Conservation (phyloP, 371 early-diverging fungal genomes). For the Mucor mucedo region DNA sequence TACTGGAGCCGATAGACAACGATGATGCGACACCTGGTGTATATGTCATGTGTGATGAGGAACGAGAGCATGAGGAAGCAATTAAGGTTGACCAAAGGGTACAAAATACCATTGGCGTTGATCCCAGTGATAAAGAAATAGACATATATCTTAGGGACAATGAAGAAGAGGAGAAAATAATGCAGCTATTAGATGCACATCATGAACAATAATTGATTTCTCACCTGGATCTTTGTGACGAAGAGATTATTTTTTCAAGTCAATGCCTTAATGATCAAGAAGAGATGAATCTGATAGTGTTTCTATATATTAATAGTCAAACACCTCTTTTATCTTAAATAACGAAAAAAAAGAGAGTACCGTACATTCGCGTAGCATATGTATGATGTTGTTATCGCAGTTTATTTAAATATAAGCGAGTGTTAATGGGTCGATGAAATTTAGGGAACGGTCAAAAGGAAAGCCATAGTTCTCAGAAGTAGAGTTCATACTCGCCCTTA, state of each 20-base stretch:
- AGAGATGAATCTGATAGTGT: too few species aligned
- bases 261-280: too few species aligned
- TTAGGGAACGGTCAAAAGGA: too few species aligned
- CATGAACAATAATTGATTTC: background rate
- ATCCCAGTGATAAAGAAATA: background rate
- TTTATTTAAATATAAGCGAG: too few species aligned
- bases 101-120: background rate
- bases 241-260: background rate
- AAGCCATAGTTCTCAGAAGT: too few species aligned
- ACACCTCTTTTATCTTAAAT: too few species aligned
- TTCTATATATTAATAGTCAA: too few species aligned
- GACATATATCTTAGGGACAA: background rate
- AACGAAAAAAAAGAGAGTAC: too few species aligned
- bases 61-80: constrained; percentile 1
- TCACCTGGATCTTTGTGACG: background rate
- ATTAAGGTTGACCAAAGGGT: background rate
- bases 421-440: too few species aligned
- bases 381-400: too few species aligned
- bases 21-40: background rate
- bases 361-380: too few species aligned
- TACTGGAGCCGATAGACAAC: constrained; percentile 4
- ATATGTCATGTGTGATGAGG: background rate
- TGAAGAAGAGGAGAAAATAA: background rate
- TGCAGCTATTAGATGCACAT: background rate
- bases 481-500: too few species aligned